Base-by-base conservation (phyloP, 306 rosid genomes). In the Carpinus fangiana region DNA sequence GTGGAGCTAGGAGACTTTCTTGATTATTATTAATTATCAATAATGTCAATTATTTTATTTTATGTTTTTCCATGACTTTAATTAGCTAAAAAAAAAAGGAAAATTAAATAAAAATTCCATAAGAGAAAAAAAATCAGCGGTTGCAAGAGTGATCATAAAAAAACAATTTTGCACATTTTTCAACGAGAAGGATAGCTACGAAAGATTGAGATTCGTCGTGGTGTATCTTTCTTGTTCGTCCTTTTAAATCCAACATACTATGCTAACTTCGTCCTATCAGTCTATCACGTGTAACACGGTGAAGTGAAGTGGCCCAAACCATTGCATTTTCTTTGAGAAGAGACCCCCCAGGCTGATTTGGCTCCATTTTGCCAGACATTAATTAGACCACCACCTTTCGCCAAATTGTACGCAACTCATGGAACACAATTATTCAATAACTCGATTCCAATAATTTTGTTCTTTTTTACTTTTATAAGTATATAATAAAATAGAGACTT, bases 171-270 rank as follows among this genome's bases (percentile, higher is more conserved):
- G 38, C 57, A 14, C 59, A 71, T 21, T 2, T 31, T 13, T 21
- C 21, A 45, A 43, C 1, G 0, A 8, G 53, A n/a, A 67, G 38
- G 48, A 23, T 7, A 1, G 16, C 26, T 23, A 23, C 26, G 21
- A 14, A 66, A 53, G 43, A 64, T 66, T 52, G 5, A 51, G 64
- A 20, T 38, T 53, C 73, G 41, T 23, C 48, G 5, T 23, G 57
- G 57, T 54, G 69, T 68, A 26, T 54, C 75, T 43, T 68, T 67
- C 26, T 21, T 66, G 66, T 67, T 66, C 20, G 36, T 3, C 45
- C 59, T 69, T 68, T 41, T 20, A 5, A 26, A 57, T 18, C 41
- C 66, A 38, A 4, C n/a, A 20, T 38, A 38, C 73, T 8, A 38
- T 7, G 8, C 0, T 11, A 26, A 6, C 12, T 38, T 0, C 5